Conservation (phyloP, 257 asterid genomes). For the Eucommia ulmoides region DNA sequence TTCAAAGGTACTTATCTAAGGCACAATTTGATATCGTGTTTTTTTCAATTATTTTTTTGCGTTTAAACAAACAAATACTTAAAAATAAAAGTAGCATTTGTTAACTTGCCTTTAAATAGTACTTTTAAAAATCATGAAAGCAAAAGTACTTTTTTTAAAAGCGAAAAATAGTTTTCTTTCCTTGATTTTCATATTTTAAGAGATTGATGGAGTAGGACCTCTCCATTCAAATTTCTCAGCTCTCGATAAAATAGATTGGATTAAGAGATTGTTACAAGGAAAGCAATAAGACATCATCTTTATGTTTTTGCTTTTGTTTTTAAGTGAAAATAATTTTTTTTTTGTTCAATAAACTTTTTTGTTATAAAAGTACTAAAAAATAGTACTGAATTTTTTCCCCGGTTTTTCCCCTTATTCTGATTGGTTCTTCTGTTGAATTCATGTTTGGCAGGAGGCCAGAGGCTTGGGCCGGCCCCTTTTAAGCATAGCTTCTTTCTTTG, state of each 20-base stretch:
- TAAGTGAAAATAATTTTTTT: too few relatives aligned
- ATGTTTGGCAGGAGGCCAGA: conserved; percentile 31
- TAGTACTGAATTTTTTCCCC: neutral
- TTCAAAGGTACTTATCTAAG: conserved; percentile 23
- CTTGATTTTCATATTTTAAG: too few relatives aligned
- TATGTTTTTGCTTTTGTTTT: neutral
- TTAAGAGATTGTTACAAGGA: too few relatives aligned
- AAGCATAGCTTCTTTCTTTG: conserved; percentile 33
- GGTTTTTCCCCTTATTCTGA: neutral
- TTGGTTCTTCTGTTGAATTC: conserved; percentile 1
- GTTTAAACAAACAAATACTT: neutral
- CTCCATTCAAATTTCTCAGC: too few relatives aligned
- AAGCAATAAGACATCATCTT: neutral
- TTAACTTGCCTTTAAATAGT: too few relatives aligned
- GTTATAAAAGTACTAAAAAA: too few relatives aligned
- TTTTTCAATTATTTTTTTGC: neutral
- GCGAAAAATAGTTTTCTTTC: too few relatives aligned
- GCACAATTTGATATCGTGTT: neutral
- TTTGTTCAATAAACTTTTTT: too few relatives aligned
- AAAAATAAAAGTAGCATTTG: neutral
- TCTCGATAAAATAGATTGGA: too few relatives aligned
- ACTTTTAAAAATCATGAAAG: too few relatives aligned
- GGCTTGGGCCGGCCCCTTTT: conserved; percentile 18
- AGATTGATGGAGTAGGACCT: too few relatives aligned
- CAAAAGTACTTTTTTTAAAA: too few relatives aligned